Evolutionary conservation across 2,329 filamentous ascomycete genomes (phyloP).

Genomic region (Cephalotrichum gorgonifer): DNA sequence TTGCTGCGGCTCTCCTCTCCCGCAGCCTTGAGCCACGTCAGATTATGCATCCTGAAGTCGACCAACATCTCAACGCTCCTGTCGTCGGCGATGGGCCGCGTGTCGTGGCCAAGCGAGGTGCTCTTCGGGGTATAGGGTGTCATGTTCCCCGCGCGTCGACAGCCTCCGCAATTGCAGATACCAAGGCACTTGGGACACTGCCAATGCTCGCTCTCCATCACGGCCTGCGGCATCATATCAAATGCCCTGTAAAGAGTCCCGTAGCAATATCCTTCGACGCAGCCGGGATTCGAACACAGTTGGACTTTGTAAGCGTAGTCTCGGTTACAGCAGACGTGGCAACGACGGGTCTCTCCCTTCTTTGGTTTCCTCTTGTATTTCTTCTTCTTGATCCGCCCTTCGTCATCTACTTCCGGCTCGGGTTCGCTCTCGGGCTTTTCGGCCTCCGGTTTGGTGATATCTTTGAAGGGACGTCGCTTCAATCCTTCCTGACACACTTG

Average conservation of each 20-base stretch:
- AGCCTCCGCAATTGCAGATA: constrained; percentile 79
- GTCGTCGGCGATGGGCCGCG: constrained; percentile 78
- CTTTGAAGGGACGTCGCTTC: constrained; percentile 67
- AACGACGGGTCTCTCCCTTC: constrained; percentile 46
- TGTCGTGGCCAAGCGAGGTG: constrained; percentile 84
- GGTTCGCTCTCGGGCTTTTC: constrained; percentile 36
- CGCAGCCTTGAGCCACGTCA: constrained; percentile 62
- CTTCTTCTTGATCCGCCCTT: constrained; percentile 48
- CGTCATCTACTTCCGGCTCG: constrained; percentile 53
- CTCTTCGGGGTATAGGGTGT: constrained; percentile 77
- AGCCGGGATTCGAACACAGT: constrained; percentile 60
- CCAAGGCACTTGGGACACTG: constrained; percentile 77
- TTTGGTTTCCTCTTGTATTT: constrained; percentile 47
- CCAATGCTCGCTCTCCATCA: constrained; percentile 77
- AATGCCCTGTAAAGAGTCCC: constrained; percentile 88
- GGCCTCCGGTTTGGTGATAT: constrained; percentile 55
- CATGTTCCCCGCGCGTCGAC: constrained; percentile 56
- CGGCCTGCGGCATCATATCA: constrained; percentile 73
- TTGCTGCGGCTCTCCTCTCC: constrained; percentile 48
- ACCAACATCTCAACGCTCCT: constrained; percentile 85
- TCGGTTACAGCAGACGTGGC: constrained; percentile 74
- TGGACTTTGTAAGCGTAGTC: constrained; percentile 81
- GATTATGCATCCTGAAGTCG: constrained; percentile 82
- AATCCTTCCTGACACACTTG: constrained; percentile 93
- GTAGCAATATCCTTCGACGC: constrained; percentile 75